A percentile compares a stretch with the other conserved stretches of the same genome.
phyloP scores from a whole-genome alignment of 2,329 filamentous ascomycete species.

The Xylariaceae sp. region DNA sequence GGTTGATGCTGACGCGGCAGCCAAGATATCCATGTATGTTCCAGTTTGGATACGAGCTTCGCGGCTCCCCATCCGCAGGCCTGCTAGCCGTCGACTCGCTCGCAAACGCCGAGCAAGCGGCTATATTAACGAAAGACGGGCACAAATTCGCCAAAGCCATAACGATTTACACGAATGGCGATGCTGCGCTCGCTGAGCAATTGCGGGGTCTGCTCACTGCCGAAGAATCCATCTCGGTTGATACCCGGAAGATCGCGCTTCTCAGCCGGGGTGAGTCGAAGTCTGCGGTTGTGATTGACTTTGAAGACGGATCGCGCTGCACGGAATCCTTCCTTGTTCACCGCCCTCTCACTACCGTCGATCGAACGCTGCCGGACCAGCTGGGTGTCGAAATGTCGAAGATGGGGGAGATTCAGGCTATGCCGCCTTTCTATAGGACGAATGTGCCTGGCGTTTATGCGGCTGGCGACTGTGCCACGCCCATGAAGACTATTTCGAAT shows the following conservation, averaged over 20 bases:
- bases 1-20: too few species aligned
- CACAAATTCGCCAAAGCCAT: background rate
- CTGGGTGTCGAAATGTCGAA: background rate
- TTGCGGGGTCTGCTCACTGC: background rate
- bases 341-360: background rate
- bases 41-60: background rate
- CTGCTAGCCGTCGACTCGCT: background rate
- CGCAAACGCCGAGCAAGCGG: background rate
- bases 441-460: background rate
- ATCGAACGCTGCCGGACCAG: background rate
- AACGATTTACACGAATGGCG: background rate
- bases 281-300: background rate
- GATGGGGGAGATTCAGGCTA: background rate
- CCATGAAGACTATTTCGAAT: background rate
- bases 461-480: background rate
- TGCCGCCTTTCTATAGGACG: background rate
- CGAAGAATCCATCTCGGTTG: background rate
- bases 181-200: background rate
- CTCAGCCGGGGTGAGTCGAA: background rate
- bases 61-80: background rate
- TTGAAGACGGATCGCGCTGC: background rate
- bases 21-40: background rate
- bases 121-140: background rate
- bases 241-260: background rate
- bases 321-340: background rate